Evolutionary conservation across 2,329 filamentous ascomycete genomes (phyloP), one percentile per base, ranked within the genome.

Genomic region (Penicillium sp.): DNA sequence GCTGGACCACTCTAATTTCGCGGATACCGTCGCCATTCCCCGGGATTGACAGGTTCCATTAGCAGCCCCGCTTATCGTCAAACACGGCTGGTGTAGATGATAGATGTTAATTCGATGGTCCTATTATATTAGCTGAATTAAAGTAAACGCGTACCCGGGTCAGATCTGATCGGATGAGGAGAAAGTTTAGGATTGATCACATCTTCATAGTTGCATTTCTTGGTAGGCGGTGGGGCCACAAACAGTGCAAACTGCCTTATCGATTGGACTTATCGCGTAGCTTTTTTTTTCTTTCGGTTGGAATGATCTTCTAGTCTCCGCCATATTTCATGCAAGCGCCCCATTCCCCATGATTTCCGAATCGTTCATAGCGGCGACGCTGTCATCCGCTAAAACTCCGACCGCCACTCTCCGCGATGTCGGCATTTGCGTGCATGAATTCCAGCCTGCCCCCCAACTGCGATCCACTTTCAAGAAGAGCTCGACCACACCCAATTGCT

Each of bases 391-490:
- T 39, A 78, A 77, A 66, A 63, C 69, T 47, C 71, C 76, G 63
- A 64, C 80, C 33, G 76, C 81, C 52, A 75, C 81, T 27, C 76
- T 83, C 52, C 86, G 93, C 75, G 92, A 97, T 77, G 88, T 91
- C 49, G 91, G 90, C 67, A 91, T 98, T 70, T 95, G 96, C 77
- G 76, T 90, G 55, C 90, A 96, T 75, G 87, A 91, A 61, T 84
- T 92, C 66, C 89, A 91, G 67, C 93, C 93, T 41, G 83, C 88
- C 53, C 84, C 88, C 62, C 83, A 86, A n/a, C 85, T 92, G 70
- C 88, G 89, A 68, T 81, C 86, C 61, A 84, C 88, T 48, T 93
- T 95, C 82, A 98, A 97, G 82, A 98, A 96, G 79, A 96, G 90
- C 79, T 90, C 90, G 16, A 86, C 88, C n/a, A 83, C 88, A 26